Evolutionary conservation across 2,329 filamentous ascomycete genomes (phyloP), one percentile per base, ranked within the genome.

Genomic region (Rhexocercosporidium sp.): DNA sequence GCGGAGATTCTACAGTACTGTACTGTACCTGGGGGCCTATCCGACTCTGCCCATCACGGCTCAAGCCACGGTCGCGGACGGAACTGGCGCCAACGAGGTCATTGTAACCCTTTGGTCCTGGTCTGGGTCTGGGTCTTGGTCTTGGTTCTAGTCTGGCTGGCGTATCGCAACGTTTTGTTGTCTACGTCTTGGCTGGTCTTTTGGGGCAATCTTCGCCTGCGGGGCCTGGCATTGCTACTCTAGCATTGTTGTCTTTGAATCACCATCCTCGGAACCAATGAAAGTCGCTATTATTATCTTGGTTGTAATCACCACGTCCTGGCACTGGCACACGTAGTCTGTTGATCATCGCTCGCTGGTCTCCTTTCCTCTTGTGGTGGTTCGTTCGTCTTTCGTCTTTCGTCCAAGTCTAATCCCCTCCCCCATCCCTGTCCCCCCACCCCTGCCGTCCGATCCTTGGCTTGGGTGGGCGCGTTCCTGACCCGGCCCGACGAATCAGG

Each of bases 1-100:
- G 27, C 54, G 34, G 54, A 57, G 54, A 57, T 57, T 57, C 41
- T 22, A n/a, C n/a, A n/a, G n/a, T n/a, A n/a, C n/a, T n/a, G n/a
- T n/a, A n/a, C n/a, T n/a, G n/a, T n/a, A 57, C 25, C 34, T 57
- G 54, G 54, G 54, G 34, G 54, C 54, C 8, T n/a, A 57, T 57
- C 54, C n/a, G 31, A 57, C 54, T 9, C 54, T 57, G 9, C 8
- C 31, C n/a, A 18, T 44, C 16, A 44, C 1, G 34, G 34, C 34
- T 37, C 34, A 53, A 31, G 49, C 49, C 53, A 56, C 53, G 11
- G 53, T 34, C 29, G 29, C 29, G 22, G 53, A n/a, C 20, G 22
- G 34, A 25, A 25, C 20, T 18, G 54, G 54, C 54, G 53, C 53
- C 53, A 56, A 20, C 53, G 31, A 56, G 53, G 53, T 39, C 54